Evolutionary conservation across 495 filamentous ascomycete genomes (phyloP).

Genomic region (Tricharina praecox): DNA sequence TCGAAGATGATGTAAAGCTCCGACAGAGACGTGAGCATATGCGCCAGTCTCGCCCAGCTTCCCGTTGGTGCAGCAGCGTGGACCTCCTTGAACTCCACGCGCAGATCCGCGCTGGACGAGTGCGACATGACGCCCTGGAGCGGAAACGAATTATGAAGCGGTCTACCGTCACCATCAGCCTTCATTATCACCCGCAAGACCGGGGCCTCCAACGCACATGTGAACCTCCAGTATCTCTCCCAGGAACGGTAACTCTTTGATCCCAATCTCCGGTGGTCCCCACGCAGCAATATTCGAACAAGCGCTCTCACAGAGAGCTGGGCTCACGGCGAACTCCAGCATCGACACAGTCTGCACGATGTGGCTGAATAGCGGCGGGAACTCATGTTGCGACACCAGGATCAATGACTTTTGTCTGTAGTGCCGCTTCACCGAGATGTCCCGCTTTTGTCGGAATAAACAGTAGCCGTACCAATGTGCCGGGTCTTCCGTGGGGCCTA

Average conservation of each 20-base stretch:
- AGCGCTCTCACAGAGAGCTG: constrained; percentile 25
- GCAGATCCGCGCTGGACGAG: constrained; percentile 20
- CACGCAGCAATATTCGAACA: constrained; percentile 26
- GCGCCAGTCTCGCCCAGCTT: constrained; percentile 24
- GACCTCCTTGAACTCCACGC: constrained; percentile 23
- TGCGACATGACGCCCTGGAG: constrained; percentile 23
- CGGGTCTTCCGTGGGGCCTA: constrained; percentile 17
- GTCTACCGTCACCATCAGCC: constrained; percentile 10
- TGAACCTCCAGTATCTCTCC: constrained; percentile 26
- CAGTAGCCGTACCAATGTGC: constrained; percentile 27
- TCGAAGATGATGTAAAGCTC: constrained; percentile 27
- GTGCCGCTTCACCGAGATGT: constrained; percentile 22
- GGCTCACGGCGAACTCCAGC: constrained; percentile 24
- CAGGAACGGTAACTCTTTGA: constrained; percentile 26
- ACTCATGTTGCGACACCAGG: constrained; percentile 26
- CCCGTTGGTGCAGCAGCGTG: constrained; percentile 24
- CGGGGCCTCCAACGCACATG: too few species aligned
- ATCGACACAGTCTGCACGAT: constrained; percentile 23
- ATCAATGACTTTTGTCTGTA: constrained; percentile 27
- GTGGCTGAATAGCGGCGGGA: constrained; percentile 21
- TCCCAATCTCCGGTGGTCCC: constrained; percentile 18
- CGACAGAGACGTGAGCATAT: constrained; percentile 20
- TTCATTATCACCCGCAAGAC: background rate
- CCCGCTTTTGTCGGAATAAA: constrained; percentile 25
- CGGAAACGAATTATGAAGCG: constrained; percentile 24